These are phyloP conservation scores for Saccharomycopsis malanga DNA, from an alignment of 805 yeast species.

Conservation along the genomic window DNA sequence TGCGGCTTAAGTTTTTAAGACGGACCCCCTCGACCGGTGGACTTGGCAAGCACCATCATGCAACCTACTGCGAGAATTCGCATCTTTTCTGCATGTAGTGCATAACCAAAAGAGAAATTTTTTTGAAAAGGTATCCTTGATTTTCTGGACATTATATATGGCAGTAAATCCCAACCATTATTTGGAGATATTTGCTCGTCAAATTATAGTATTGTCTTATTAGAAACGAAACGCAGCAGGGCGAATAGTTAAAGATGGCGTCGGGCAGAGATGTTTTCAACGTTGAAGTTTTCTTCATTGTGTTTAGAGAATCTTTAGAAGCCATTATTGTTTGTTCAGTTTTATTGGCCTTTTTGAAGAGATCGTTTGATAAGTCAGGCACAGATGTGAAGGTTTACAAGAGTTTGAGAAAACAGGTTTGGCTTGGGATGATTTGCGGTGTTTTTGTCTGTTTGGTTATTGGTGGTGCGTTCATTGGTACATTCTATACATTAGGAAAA, in stretches of 20 bases:
- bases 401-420: slow-evolving; percentile 67
- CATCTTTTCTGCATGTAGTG: no score
- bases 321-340: slow-evolving; percentile 91
- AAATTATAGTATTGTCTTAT: no score
- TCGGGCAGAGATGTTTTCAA: slow-evolving; percentile 16
- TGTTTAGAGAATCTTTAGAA: slow-evolving; percentile 89
- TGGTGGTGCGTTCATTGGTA: slow-evolving; percentile 94
- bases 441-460: slow-evolving; percentile 69
- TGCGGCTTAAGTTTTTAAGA: no score
- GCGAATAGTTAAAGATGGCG: slow-evolving; percentile 12
- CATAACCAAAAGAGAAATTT: no score
- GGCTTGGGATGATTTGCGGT: slow-evolving; percentile 76
- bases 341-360: slow-evolving; percentile 82
- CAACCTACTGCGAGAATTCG: no score
- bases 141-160: no score
- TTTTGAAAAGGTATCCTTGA: no score
- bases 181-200: no score
- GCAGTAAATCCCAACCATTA: no score
- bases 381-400: slow-evolving; percentile 50
- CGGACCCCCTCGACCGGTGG: no score
- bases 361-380: slow-evolving; percentile 52
- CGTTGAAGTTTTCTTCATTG: slow-evolving; percentile 68
- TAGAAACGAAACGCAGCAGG: no score
- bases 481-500: slow-evolving; percentile 70
- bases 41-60: no score